These are phyloP conservation scores for Salvia hispanica DNA, from an alignment of 257 asterid species.

Conservation along the genomic window DNA sequence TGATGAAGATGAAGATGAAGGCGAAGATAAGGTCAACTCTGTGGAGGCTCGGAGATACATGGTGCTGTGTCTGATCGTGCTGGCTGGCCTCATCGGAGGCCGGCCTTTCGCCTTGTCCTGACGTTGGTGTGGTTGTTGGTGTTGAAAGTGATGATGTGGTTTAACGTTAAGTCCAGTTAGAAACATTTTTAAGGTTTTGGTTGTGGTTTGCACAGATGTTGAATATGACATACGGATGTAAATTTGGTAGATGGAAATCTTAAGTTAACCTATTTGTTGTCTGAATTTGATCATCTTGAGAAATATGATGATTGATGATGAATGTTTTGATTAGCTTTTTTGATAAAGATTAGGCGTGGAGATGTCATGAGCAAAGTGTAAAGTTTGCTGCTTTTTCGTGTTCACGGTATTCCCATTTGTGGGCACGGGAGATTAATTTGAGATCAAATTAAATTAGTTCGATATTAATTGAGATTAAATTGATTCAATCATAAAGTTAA, in stretches of 20 bases:
- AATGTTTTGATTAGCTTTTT: not conserved
- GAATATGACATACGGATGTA: slow-evolving; percentile 29
- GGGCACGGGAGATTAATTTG: too few species aligned
- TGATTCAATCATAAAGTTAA: too few species aligned
- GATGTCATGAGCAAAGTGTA: slow-evolving; percentile 25
- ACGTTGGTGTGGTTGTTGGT: slow-evolving; percentile 56
- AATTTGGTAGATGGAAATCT: slow-evolving; percentile 31
- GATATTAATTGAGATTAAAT: too few species aligned
- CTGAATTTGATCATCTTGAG: not conserved
- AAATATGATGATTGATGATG: not conserved
- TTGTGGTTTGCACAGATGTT: not conserved
- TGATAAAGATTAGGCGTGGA: slow-evolving; percentile 25
- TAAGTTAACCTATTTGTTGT: slow-evolving; percentile 22
- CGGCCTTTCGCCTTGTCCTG: slow-evolving; percentile 52
- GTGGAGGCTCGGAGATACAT: slow-evolving; percentile 34
- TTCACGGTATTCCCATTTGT: slow-evolving; percentile 23
- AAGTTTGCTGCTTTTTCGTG: slow-evolving; percentile 25
- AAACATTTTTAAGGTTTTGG: slow-evolving; percentile 3
- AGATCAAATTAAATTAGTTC: too few species aligned
- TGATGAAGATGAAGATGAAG: slow-evolving; percentile 21
- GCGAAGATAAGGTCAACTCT: not conserved
- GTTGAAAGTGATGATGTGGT: slow-evolving; percentile 40
- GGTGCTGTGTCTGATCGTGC: slow-evolving; percentile 49
- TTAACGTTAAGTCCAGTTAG: slow-evolving; percentile 29
- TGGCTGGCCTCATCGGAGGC: slow-evolving; percentile 66